Evolutionary conservation across 1,284 basidiomycete species (phyloP), one percentile per base, ranked within the genome.

Genomic region (Ustilago cynodontis): DNA sequence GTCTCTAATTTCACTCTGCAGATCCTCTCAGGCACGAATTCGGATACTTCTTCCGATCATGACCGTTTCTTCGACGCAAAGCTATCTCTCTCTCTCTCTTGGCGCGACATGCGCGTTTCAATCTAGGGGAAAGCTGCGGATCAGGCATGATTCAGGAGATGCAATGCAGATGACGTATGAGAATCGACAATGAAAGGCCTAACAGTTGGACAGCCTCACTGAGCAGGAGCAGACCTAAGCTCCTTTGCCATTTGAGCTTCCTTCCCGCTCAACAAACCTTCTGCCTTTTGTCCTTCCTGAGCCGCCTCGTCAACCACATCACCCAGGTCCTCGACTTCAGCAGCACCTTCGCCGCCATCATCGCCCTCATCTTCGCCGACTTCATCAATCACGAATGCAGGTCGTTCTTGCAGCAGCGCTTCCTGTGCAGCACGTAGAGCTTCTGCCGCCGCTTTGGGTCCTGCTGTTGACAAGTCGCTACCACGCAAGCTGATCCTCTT

Each of bases 361-460:
- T 78, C 79, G 1, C 66, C 67, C 24, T 81, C 75, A 4, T 74
- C 72, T 16, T 71, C 77, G 22, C 69, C 71, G 1, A 80, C 78
- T 47, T 81, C 81, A 37, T 82, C 81, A n/a, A 82, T 82, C 10
- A 82, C 70, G 68, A 82, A 82, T 2, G 78, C 77, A 16, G 68
- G 66, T 20, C 81, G 71, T 31, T 82, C 79, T 39, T 81, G 78
- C 39, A 74, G 51, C 11, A 82, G 59, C 9, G 81, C 73, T 41
- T 78, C 79, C 50, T 81, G 77, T 7, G 81, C 81, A 1, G 75
- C 79, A 11, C 78, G 68, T 31, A 82, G 52, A 18, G 71, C 81
- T 22, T 75, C 81, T 13, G 80, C 73, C 10, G 81, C 81, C 6
- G 76, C 81, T 13, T 71, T 68, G 1, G 81, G 78, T 18, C 80